Conservation (phyloP, 352 stramenopile genomes). For the Globisporangium viniferum region DNA sequence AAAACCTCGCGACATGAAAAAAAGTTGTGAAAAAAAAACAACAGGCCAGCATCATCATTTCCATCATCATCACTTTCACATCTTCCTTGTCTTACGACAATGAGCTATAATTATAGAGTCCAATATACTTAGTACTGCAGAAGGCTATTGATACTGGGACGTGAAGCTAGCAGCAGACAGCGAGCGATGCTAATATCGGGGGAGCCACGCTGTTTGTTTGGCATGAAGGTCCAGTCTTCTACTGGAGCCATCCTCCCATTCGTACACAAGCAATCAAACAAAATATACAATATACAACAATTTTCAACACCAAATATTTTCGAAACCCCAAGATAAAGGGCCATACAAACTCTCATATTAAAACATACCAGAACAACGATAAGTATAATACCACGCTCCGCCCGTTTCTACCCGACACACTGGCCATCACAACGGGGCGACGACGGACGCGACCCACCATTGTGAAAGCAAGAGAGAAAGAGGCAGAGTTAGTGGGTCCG, state of each 20-base stretch:
- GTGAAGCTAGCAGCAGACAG: too few species aligned
- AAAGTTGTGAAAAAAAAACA: background rate
- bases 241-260: background rate
- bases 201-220: too few species aligned
- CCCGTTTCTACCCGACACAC: constrained; percentile 7
- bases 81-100: background rate
- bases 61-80: constrained; percentile 1
- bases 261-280: background rate
- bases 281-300: background rate
- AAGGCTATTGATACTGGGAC: too few species aligned
- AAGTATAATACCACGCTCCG: background rate
- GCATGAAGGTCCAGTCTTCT: too few species aligned
- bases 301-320: background rate
- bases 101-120: background rate
- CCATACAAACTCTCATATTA: background rate
- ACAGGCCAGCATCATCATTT: background rate
- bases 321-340: background rate
- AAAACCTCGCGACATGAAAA: constrained; percentile 2
- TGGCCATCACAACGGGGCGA: constrained; percentile 6
- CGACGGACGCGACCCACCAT: constrained; percentile 1
- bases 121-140: too few species aligned
- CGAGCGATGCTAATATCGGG: too few species aligned
- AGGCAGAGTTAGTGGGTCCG: background rate
- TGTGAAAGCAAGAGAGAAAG: constrained; percentile 14
- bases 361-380: background rate